Evolutionary conservation across 306 rosid species (phyloP).

Genomic region (Coriaria nepalensis): DNA sequence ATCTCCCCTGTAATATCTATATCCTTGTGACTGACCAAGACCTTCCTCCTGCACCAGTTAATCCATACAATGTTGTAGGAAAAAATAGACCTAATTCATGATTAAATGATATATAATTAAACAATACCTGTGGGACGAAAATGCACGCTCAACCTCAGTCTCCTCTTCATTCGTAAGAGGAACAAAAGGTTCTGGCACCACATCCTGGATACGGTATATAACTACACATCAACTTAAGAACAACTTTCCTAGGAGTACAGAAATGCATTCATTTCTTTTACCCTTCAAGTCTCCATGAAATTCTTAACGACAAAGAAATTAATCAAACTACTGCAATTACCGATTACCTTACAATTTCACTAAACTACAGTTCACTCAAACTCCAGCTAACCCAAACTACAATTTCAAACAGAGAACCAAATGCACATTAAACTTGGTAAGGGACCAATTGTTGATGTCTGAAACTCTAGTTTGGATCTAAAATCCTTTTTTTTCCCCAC

Average conservation of each 20-base stretch:
- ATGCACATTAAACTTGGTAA: too few species aligned
- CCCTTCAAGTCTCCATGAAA: not conserved
- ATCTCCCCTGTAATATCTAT: constrained; percentile 55
- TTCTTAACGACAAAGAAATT: too few species aligned
- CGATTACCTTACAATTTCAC: too few species aligned
- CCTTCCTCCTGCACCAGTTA: constrained; percentile 37
- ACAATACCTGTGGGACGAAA: constrained; percentile 41
- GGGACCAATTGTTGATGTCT: too few species aligned
- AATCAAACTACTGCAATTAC: too few species aligned
- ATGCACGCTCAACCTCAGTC: constrained; percentile 36
- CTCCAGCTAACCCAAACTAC: too few species aligned
- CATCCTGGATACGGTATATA: constrained; percentile 31
- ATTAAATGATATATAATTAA: constrained; percentile 13
- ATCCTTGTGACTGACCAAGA: constrained; percentile 62
- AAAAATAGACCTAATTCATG: constrained; percentile 9
- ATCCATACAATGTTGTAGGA: constrained; percentile 13
- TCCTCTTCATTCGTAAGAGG: constrained; percentile 54
- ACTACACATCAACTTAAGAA: not conserved
- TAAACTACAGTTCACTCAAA: too few species aligned
- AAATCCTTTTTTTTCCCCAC: too few species aligned
- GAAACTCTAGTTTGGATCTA: too few species aligned
- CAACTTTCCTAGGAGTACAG: not conserved
- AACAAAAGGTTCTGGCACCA: constrained; percentile 43
- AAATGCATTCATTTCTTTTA: not conserved
- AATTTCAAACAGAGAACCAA: too few species aligned